Conservation (phyloP, 2,329 filamentous ascomycete genomes). For the Venturia aucupariae region DNA sequence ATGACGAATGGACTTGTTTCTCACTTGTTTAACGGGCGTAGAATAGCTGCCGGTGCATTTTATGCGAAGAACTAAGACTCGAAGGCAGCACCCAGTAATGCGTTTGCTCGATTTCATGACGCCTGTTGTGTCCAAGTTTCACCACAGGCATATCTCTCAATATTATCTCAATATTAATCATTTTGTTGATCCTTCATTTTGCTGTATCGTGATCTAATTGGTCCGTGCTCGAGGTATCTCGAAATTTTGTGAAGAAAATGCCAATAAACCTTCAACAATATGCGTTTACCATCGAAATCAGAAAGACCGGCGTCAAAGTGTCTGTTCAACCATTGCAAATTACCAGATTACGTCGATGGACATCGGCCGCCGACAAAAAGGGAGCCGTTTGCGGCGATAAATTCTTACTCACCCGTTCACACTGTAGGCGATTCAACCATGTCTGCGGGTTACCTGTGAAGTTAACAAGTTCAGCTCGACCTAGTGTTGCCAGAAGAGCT, state of each 20-base stretch:
- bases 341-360: constrained; percentile 60
- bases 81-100: background rate
- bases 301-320: constrained; percentile 46
- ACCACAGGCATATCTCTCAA: background rate
- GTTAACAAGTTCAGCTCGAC: constrained; percentile 43
- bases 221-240: background rate
- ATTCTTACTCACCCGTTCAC: constrained; percentile 57
- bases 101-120: too few relatives aligned
- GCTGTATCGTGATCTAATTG: background rate
- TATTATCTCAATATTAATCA: too few relatives aligned
- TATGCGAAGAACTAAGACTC: background rate
- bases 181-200: background rate
- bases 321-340: constrained; percentile 59
- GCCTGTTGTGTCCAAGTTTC: too few relatives aligned
- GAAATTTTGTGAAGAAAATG: background rate
- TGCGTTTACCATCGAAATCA: background rate
- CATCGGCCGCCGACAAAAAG: constrained; percentile 61
- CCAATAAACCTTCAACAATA: background rate
- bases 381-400: constrained; percentile 65
- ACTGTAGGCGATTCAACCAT: constrained; percentile 38
- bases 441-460: background rate
- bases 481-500: constrained; percentile 61
- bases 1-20: background rate
- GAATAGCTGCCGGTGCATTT: background rate
- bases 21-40: background rate